Evolutionary conservation across 2,329 filamentous ascomycete genomes (phyloP), one percentile per base, ranked within the genome.

Genomic region (Escovopsis weberi): DNA sequence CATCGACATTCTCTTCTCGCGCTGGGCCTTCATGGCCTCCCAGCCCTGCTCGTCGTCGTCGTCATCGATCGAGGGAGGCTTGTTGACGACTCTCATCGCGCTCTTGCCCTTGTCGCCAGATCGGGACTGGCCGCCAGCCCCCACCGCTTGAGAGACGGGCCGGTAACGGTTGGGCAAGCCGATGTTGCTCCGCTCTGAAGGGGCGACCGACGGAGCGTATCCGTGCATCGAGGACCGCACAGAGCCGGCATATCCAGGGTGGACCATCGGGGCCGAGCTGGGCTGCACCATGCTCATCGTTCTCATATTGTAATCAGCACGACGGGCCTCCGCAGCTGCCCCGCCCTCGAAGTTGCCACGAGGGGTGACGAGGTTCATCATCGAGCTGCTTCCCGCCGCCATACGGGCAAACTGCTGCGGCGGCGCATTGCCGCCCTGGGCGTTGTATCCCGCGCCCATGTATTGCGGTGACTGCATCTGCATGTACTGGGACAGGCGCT

Each of bases 121-220:
- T 55, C 60, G 48, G 55, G 60, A 53, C 61, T 60, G 38, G 56
- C 59, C 50, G 46, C 55, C 50, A 57, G 50, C 48, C 58, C 58
- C 49, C 8, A 51, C 53, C 43, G 72, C 67, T 36, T 82, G 80
- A 0, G 85, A 87, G 1, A 96, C 89, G 2, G 91, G 87, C 38
- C 91, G 77, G 63, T 98, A 98, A 37, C 91, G 79, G 30, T 85
- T 81, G 8, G 91, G 87, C 41, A 94, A 72, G 12, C 91, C 91
- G 47, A 95, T 69, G 59, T 93, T 96, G 69, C 88, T 96, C 47
- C 91, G 82, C 65, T 96, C 91, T 5, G 86, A 94, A 1, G 91
- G 91, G 2, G 91, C 89, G 51, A 98, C 94, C 1, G 89, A 96
- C 1, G 87, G 79, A 1, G 87, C 75, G 61, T 96, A 96, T 8